Evolutionary conservation across 1,139 yeast species (phyloP), one percentile per base, ranked within the genome.

Genomic region (Blastobotrys arbuscula): DNA sequence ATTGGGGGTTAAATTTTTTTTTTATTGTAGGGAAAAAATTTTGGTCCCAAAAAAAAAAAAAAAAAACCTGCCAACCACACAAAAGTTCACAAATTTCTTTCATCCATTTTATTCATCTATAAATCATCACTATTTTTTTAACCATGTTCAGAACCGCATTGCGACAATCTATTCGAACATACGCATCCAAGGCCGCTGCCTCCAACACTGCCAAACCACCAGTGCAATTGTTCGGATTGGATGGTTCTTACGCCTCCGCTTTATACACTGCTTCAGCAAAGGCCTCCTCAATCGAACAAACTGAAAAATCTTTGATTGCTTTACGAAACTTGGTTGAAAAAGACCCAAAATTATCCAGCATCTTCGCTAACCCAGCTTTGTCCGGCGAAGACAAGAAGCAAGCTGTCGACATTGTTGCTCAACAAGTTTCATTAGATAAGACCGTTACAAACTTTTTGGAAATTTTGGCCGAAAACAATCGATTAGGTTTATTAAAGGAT

Each of bases 201-300:
- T 77, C 78, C 63, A 82, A 82, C 59, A 62, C 68, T 44, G 77
- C 78, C 63, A 82, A 82, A 70, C 94, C 95, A 53, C 97, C 97
- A 52, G 84, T 90, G 57, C 96, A 89, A 77, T 79, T 92, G 69
- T 90, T 80, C 65, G 98, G 98, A 57, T 74, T 92, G 59, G 97
- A 90, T 61, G 98, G 97, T 67, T 89, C 97, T 56, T 92, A 92
- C 69, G 98, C 98, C 62, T 79, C 88, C 54, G 97, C 99, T 45
- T 78, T 92, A 62, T 92, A 84, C 80, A 76, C 90, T 51, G 97
- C 98, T 33, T 85, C 97, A 50, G 84, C 83, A 59, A 86, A 86
- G 77, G 82, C 82, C 61, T 79, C 95, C 34, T 75, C 88, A 23
- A 75, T 92, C 59, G 90, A 82, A 55, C 72, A 79, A 63, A 81